Base-by-base conservation (phyloP, 805 yeast genomes). In the Starmera dryadoides region DNA sequence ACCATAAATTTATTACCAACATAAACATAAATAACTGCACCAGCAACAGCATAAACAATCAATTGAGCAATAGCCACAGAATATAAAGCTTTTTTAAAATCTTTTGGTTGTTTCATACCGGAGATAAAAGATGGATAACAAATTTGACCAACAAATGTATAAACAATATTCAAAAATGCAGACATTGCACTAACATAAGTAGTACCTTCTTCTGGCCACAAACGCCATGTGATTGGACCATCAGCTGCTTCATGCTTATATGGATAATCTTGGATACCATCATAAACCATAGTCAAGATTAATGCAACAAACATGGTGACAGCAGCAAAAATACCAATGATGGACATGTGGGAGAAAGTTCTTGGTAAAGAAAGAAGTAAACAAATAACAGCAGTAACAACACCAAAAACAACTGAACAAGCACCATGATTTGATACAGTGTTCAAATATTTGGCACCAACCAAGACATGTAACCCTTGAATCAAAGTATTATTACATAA, bases 61-160 rank as follows among this genome's bases (percentile, higher is more conserved):
- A 77, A 56, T 51, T 77, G 81, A 28, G 69, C 65, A 18, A 60
- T 34, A 1, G 81, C 73, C 32, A 76, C 81, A 3, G 71, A 58
- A 44, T 65, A 65, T 19, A 77, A 56, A 2, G 79, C 81, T 58
- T 76, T 77, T 43, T 65, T 70, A 62, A 77, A 77, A 37, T 77
- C 82, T 34, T 59, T 59, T 22, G 82, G 83, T 37, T 64, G 60
- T 45, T 63, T 66, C 83, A 77, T 77, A 48, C 77, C 79, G 11
- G 75, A 63, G 42, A 77, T 77, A 55, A 77, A 77, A 17, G 80
- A 74, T 1, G 81, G 82, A 45, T 76, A 77, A 5, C 78, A 73
- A 54, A 77, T 72, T 55, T 77, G 83, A 4, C 83, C 83, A 18
- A 75, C 81, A 58, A 77, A 76, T 1, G 82, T 75, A 55, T 76